Base-by-base conservation (phyloP, 371 early-diverging fungal genomes). In the Mortierella sp. region DNA sequence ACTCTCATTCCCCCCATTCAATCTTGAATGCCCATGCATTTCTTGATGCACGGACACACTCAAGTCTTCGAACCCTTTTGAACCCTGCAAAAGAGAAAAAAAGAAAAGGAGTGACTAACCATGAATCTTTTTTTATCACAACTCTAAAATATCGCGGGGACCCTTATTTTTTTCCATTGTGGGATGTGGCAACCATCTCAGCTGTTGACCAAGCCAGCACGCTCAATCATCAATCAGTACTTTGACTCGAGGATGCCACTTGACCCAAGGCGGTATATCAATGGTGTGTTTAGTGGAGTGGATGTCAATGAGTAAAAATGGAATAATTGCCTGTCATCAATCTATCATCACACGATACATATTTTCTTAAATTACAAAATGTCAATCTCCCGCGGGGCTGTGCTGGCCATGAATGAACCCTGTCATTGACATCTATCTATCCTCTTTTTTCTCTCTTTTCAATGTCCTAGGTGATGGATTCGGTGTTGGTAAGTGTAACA, bases 221-320 rank as follows among this genome's bases (percentile, higher is more conserved):
- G 95, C 72, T 94, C 94, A 9, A 95, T 95, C 59, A 94, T 95
- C 49, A 93, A 93, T 72, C 95, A 96, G 84, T 90, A 93, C 47
- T 93, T 92, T 77, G 93, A 92, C 77, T 92, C 91, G 61, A 87
- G 89, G 72, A 84, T 93, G 45, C 88, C 93, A 35, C 64, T 95
- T 1, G 93, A 95, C 78, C 75, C 77, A 63, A 79, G 88, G 63
- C 80, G 91, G 70, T 90, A 91, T 1, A 83, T 93, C 70, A 95
- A 94, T 79, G 95, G 93, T 93, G 91, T 68, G 39, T 10, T 39
- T 1, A 45, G n/a, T 35, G 58, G 18, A 37, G n/a, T 35, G 35
- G 8, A 52, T n/a, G n/a, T 4, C 10, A 52, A n/a, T 4, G 22
- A 22, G 35, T 4, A 62, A 40, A 49, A 49, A 49, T n/a, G 49